Evolutionary conservation across 176 grass and related monocot genomes (phyloP), one percentile per base, ranked within the genome.

Genomic region (Aegilops longissima): DNA sequence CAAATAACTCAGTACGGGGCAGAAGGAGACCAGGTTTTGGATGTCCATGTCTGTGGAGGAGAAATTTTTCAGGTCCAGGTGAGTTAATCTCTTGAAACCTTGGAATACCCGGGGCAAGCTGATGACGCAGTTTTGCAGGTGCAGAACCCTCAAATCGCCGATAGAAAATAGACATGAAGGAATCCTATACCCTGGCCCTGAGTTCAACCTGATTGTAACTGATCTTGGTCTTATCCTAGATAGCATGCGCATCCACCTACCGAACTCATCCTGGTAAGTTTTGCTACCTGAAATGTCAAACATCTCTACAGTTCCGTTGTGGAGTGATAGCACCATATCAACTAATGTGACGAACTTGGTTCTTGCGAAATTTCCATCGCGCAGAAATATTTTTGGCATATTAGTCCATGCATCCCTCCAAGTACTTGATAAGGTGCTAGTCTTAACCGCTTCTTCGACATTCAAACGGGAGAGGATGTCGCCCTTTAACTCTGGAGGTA

Each of bases 261-360:
- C 69, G 38, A 72, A 40, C 5, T 18, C 69, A 1, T 72, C 35
- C 12, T 72, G 69, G 69, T 72, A 42, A 42, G 18, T 42, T 52
- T 12, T 68, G n/a, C 9, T 49, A 30, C 39, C 63, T 49, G 21
- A 33, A 68, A 81, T 51, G 6, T 24, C 12, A 34, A 81, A 68
- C 59, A 25, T 3, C 3, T 68, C 25, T 31, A 81, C 4, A 20
- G 63, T 10, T 4, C 79, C 79, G 5, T 33, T 49, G 40, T 81
- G 63, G 62, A 68, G 17, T 51, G 4, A 72, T 58, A 58, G 54
- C 54, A 58, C 54, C 54, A 58, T 58, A 58, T 58, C 54, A 18
- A 58, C 54, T 58, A 81, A 67, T 6, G 61, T 81, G 30, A 81
- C 16, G 33, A 81, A 81, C 39, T 81, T 81, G 62, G 39, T 29